Evolutionary conservation across 2,329 filamentous ascomycete genomes (phyloP).

Genomic region (Arthrobotrys conoides): DNA sequence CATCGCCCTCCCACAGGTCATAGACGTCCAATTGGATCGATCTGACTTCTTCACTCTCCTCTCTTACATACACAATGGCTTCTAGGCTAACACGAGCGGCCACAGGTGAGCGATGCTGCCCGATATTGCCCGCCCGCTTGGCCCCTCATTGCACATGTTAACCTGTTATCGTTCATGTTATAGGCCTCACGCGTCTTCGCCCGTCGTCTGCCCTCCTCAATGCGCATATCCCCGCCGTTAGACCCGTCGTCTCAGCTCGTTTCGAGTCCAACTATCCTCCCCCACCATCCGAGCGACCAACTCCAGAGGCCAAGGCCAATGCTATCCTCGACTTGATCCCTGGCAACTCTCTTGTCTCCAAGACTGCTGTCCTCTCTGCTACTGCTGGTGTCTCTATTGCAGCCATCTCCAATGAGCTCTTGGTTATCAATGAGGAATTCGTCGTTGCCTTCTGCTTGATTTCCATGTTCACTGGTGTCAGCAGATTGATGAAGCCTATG

Average conservation of each 20-base stretch:
- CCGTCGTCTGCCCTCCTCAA: conserved; percentile 78
- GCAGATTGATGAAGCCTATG: conserved; percentile 91
- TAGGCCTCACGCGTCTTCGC: conserved; percentile 92
- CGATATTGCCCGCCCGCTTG: conserved; percentile 3
- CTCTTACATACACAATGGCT: conserved; percentile 52
- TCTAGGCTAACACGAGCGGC: conserved; percentile 59
- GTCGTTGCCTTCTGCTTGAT: conserved; percentile 93
- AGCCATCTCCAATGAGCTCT: conserved; percentile 99
- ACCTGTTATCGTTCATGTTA: conserved; percentile 51
- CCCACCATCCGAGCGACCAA: conserved; percentile 79
- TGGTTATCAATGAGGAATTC: conserved; percentile 99
- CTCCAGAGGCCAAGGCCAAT: conserved; percentile 97
- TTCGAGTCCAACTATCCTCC: conserved; percentile 77
- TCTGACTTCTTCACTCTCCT: conserved; percentile 40
- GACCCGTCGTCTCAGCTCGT: conserved; percentile 76
- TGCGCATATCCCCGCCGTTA: conserved; percentile 81
- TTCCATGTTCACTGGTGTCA: conserved; percentile 90
- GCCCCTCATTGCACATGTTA: conserved; percentile 63
- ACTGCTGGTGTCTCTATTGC: conserved; percentile 91
- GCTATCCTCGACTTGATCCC: conserved; percentile 94
- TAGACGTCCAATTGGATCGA: conserved; percentile 61
- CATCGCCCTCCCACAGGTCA: conserved; percentile 43
- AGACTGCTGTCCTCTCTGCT: conserved; percentile 96
- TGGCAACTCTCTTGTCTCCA: conserved; percentile 91
- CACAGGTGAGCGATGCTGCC: conserved; percentile 38